phyloP scores from a whole-genome alignment of 2,329 filamentous ascomycete species.

The Dothistroma septosporum region DNA sequence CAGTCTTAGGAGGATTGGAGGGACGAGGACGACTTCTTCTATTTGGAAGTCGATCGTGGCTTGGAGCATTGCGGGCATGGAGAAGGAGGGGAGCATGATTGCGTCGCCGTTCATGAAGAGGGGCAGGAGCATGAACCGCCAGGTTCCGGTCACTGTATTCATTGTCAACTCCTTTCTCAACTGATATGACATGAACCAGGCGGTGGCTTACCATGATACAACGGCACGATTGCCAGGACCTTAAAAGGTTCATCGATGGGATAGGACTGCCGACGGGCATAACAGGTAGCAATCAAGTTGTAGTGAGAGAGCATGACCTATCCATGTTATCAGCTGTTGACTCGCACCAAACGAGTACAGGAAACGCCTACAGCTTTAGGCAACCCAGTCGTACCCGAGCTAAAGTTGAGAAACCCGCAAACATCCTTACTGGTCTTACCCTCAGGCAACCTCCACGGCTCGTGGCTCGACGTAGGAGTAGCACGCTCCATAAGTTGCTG shows the following conservation, averaged over 20 bases:
- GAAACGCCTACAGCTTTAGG: too few relatives aligned
- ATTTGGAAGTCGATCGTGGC: conserved; percentile 49
- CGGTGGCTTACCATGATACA: background rate
- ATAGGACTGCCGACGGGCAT: background rate
- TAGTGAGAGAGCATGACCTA: background rate
- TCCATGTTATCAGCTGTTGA: too few relatives aligned
- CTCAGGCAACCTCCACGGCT: too few relatives aligned
- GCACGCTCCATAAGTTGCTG: too few relatives aligned
- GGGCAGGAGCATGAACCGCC: conserved; percentile 56
- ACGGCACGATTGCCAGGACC: background rate
- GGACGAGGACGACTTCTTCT: conserved; percentile 53
- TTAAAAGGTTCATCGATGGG: background rate
- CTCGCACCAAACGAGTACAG: too few relatives aligned
- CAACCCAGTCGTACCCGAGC: too few relatives aligned
- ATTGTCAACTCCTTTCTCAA: background rate
- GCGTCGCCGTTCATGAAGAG: conserved; percentile 59
- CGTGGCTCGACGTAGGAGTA: too few relatives aligned
- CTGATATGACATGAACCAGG: too few relatives aligned
- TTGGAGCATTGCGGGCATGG: conserved; percentile 52
- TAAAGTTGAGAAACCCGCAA: too few relatives aligned
- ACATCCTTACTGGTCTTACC: too few relatives aligned
- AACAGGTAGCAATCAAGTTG: background rate
- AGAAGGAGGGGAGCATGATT: conserved; percentile 59
- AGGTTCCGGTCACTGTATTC: background rate
- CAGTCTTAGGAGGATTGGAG: conserved; percentile 56